Base-by-base conservation (phyloP, 192 early-diverging fungal species). In the Backusella parvicylindrica region DNA sequence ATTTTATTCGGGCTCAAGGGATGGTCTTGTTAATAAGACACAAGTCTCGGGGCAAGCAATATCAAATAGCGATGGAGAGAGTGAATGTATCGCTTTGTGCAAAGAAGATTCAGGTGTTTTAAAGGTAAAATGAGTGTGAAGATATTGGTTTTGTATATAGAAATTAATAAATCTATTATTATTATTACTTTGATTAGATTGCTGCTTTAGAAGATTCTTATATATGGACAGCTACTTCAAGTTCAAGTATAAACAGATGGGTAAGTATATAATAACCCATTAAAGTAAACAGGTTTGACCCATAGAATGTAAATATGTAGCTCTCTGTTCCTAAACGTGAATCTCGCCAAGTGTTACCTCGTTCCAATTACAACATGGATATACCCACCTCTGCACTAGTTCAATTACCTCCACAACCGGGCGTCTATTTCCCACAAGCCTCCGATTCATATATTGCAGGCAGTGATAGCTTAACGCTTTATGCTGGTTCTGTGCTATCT, bases 1-100 rank as follows among this genome's bases (percentile, higher is more conserved):
- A 7, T 99, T 98, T 78, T 97, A 96, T 86, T 91, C 94, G 30
- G 98, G 96, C 1, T 90, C 94, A 47, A 89, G 92, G 70, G 98
- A 99, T 78, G 98, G 98, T 6, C 82, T 92, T 64, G 92, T 99
- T 4, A 92, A 95, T 6, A 97, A 96, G 75, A 92, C 94, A 7
- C 85, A 87, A 67, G 83, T 88, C 26, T 85, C 85, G 15, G 84
- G 53, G 28, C 88, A 9, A 64, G 82, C 31, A 79, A 69, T 16
- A 77, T 74, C 31, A 71, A 73, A 50, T 6, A 87, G 86, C 81
- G 41, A 85, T 73, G 76, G 26, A 60, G 84, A 86, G 80, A 86
- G 86, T 65, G 93, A 94, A 75, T 90, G 96, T 75, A 89, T 97
- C 21, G 95, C 93, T 2, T 84, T 99, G 28, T 96, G 93, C 67